Percentiles rank a stretch among this genome's conserved stretches.
Conservation (phyloP, 805 yeast genomes). For the Yarrowia sp. region DNA sequence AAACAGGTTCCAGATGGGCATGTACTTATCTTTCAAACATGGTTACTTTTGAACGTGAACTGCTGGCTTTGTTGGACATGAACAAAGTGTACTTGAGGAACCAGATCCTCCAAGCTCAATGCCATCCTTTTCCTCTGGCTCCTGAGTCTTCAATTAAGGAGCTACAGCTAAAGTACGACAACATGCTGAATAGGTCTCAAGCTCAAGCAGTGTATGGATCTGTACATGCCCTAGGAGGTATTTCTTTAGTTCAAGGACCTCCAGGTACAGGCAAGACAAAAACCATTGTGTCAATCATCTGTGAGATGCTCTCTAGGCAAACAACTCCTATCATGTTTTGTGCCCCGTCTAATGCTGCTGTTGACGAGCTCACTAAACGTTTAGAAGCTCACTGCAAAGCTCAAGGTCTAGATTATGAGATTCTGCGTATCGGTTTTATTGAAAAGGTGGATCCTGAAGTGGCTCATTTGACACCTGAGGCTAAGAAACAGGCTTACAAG, state of each 20-base stretch:
- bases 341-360: neutral
- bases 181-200: neutral
- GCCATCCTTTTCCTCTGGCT: neutral
- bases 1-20: neutral
- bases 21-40: neutral
- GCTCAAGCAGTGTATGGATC: neutral
- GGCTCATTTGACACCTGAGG: neutral
- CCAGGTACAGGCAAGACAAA: constrained; percentile 3
- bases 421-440: neutral
- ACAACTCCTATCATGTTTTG: neutral
- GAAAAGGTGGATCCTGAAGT: neutral
- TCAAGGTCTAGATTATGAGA: neutral
- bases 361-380: constrained; percentile 2
- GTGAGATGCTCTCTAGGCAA: neutral
- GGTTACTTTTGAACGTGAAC: neutral
- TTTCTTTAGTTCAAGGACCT: neutral
- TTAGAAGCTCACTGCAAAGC: neutral
- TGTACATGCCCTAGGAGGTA: neutral
- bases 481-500: too few relatives aligned
- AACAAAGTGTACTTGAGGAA: neutral
- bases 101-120: neutral
- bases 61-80: neutral
- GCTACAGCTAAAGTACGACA: neutral
- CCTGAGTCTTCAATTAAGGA: neutral
- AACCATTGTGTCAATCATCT: neutral